Percentiles rank a stretch among this genome's conserved stretches.
Conservation (phyloP, 345 rosid species). For the Lepidium didymum region DNA sequence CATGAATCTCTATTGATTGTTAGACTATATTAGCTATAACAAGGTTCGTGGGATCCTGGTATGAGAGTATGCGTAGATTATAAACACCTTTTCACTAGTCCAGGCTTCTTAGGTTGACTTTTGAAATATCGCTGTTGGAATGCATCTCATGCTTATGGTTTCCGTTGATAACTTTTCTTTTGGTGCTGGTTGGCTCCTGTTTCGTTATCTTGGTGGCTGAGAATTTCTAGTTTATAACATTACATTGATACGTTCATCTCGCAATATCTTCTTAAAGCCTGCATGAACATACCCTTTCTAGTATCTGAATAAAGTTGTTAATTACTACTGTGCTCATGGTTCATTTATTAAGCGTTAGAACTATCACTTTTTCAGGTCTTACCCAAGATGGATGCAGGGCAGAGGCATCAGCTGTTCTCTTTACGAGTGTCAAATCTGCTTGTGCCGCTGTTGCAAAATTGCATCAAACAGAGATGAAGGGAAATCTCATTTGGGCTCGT, state of each 20-base stretch:
- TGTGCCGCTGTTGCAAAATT: constrained; percentile 48
- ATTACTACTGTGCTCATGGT: background rate
- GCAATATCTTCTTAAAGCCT: background rate
- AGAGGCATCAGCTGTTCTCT: constrained; percentile 86
- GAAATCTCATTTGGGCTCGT: constrained; percentile 78
- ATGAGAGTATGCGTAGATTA: background rate
- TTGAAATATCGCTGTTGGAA: background rate
- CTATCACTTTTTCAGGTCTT: constrained; percentile 47
- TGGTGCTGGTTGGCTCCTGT: background rate
- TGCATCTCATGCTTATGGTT: constrained; percentile 2
- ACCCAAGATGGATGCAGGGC: constrained; percentile 83
- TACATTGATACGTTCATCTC: background rate
- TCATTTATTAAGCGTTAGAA: background rate
- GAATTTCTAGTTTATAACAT: background rate
- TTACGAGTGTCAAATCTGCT: constrained; percentile 73
- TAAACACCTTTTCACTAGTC: background rate
- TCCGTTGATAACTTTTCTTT: background rate
- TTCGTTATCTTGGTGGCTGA: background rate
- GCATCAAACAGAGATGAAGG: constrained; percentile 66
- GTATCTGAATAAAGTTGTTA: background rate
- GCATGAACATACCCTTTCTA: background rate
- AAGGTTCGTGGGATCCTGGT: background rate
- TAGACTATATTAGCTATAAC: background rate
- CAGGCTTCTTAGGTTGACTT: background rate
- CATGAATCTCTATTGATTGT: background rate